Conservation (phyloP, 208 protist genomes). For the Trypanosoma lewisi region DNA sequence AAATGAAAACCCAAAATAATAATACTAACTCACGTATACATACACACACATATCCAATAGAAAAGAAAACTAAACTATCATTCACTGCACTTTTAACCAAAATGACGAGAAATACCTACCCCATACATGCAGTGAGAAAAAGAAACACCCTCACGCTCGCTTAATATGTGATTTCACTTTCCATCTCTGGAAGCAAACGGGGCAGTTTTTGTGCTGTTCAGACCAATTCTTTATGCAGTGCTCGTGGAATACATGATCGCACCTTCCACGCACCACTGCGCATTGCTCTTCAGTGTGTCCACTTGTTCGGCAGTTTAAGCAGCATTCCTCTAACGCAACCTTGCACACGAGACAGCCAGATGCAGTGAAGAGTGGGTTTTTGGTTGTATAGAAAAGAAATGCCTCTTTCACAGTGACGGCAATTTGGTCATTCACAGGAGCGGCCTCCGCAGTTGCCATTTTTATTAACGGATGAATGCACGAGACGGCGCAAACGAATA, state of each 20-base stretch:
- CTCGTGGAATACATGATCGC: conserved; percentile 70
- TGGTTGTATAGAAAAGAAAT: conserved; percentile 17
- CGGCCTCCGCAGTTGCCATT: not conserved
- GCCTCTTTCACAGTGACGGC: conserved; percentile 22
- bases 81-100: too few relatives aligned
- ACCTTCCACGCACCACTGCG: conserved; percentile 38
- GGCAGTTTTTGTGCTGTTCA: conserved; percentile 47
- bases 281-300: conserved; percentile 10
- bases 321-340: conserved; percentile 20
- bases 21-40: too few relatives aligned
- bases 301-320: conserved; percentile 8
- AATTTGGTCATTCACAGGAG: not conserved
- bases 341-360: conserved; percentile 29
- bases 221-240: conserved; percentile 70
- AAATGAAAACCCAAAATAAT: too few relatives aligned
- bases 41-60: too few relatives aligned
- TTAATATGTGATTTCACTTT: conserved; percentile 20
- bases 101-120: too few relatives aligned
- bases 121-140: too few relatives aligned
- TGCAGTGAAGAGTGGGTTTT: conserved; percentile 14
- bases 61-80: too few relatives aligned
- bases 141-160: conserved; percentile 5
- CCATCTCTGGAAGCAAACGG: conserved; percentile 60
- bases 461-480: too few relatives aligned
- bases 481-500: too few relatives aligned